phyloP scores from a whole-genome alignment of 345 rosid genomes.

The Gossypium herbaceum region DNA sequence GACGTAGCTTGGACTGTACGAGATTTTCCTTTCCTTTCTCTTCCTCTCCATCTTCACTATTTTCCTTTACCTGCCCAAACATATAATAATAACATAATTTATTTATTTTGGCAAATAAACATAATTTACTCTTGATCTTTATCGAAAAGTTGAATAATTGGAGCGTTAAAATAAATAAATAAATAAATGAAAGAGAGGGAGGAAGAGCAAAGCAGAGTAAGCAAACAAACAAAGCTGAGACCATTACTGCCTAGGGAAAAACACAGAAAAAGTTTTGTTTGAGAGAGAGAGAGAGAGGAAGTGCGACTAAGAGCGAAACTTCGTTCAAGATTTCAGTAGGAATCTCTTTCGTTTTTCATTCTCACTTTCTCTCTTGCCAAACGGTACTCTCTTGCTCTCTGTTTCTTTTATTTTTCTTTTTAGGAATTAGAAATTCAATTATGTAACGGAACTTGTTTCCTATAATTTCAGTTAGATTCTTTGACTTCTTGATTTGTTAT shows the following conservation, averaged over 20 bases:
- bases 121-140: background rate
- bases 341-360: background rate
- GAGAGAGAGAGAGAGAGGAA: background rate
- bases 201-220: background rate
- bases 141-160: background rate
- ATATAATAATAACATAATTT: background rate
- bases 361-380: background rate
- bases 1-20: slow-evolving; percentile 13
- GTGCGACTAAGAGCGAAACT: slow-evolving; percentile 4
- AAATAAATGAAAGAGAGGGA: background rate
- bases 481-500: background rate
- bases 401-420: background rate
- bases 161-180: background rate
- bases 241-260: slow-evolving; percentile 4
- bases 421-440: background rate
- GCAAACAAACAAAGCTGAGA: slow-evolving; percentile 11
- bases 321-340: slow-evolving; percentile 6
- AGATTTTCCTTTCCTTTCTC: background rate
- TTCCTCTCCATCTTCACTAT: background rate
- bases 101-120: background rate
- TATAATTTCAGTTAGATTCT: background rate
- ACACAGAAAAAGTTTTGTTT: background rate
- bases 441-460: background rate
- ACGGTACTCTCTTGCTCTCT: background rate
- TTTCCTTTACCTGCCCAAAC: background rate